Conservation (phyloP, 2,329 filamentous ascomycete genomes). For the Tolypocladium inflatum region DNA sequence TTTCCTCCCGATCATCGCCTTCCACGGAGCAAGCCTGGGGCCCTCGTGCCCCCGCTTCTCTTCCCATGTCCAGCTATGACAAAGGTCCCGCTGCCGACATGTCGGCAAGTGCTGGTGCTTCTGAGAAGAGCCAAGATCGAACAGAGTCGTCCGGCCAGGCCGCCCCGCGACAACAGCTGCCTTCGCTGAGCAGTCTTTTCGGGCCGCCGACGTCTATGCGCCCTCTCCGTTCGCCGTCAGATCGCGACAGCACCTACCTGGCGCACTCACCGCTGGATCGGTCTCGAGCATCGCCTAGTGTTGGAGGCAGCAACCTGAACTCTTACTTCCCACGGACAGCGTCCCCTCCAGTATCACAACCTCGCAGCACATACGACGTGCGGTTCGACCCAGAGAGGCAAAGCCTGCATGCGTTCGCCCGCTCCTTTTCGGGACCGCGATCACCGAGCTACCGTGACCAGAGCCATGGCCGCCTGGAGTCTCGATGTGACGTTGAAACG, state of each 20-base stretch:
- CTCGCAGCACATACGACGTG: slow-evolving; percentile 36
- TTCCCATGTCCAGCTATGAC: slow-evolving; percentile 52
- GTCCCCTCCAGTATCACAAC: slow-evolving; percentile 29
- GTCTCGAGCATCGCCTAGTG: slow-evolving; percentile 27
- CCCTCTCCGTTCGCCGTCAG: slow-evolving; percentile 36
- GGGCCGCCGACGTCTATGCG: slow-evolving; percentile 35
- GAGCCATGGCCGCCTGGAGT: slow-evolving; percentile 24
- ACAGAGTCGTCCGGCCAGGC: slow-evolving; percentile 21
- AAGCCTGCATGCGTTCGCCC: slow-evolving; percentile 13
- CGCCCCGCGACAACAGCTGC: slow-evolving; percentile 37
- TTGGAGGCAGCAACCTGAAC: slow-evolving; percentile 27
- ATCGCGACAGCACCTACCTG: slow-evolving; percentile 32
- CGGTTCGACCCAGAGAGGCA: slow-evolving; percentile 33
- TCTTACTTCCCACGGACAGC: slow-evolving; percentile 38
- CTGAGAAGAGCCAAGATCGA: slow-evolving; percentile 24
- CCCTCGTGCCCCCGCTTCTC: slow-evolving; percentile 29
- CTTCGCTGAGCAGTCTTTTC: slow-evolving; percentile 48
- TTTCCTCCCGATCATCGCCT: slow-evolving; percentile 32
- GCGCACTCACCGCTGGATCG: slow-evolving; percentile 38
- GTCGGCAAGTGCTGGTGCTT: slow-evolving; percentile 26
- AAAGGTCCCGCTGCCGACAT: slow-evolving; percentile 33
- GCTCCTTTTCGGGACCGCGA: slow-evolving; percentile 31
- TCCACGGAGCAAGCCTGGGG: slow-evolving; percentile 37
- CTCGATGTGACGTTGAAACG: slow-evolving; percentile 23
- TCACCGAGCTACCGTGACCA: slow-evolving; percentile 34